Base-by-base conservation (phyloP, 2,329 filamentous ascomycete genomes). In the Dactylonectria estremocensis region DNA sequence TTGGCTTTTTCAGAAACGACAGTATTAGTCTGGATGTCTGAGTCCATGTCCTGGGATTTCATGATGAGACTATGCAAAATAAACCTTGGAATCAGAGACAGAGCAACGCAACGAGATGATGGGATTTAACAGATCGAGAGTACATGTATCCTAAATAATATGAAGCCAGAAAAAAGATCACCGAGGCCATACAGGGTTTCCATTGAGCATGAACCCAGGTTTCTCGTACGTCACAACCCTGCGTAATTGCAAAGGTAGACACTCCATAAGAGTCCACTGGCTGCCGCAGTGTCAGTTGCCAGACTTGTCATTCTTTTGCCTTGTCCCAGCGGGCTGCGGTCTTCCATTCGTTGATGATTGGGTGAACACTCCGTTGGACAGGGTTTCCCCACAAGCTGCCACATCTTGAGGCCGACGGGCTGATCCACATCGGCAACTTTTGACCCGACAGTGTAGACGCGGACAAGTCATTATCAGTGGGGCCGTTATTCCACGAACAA, bases 321-420 rank as follows among this genome's bases (percentile, higher is more conserved):
- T 40, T 40, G 5, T 14, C 35, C 35, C 8, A 14, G 35, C 35
- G 11, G 35, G 35, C 35, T 13, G 11, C 35, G 11, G 11, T 5
- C 9, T 13, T 10, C 35, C 16, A 40, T 40, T 40, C 35, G 35
- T 40, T 40, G 9, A 40, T 11, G 11, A 40, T 40, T 14, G 35
- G 35, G 22, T 49, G 16, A 49, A 49, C 2, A 49, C 46, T 49
- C 18, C 10, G 7, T 49, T 6, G 14, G 11, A 14, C 35, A 40
- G 35, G 35, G 35, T 60, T 56, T n/a, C 57, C 49, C 57, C 57
- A 60, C 57, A 40, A 60, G 46, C 18, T 13, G 57, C 57, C 45
- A 40, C 35, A 13, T 40, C 9, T 40, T 1, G 35, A 40, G 8
- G 35, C 35, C 35, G 35, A 40, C 13, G 35, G 11, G 11, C 5